phyloP scores from a whole-genome alignment of 345 rosid species.

The Camelina sativa region DNA sequence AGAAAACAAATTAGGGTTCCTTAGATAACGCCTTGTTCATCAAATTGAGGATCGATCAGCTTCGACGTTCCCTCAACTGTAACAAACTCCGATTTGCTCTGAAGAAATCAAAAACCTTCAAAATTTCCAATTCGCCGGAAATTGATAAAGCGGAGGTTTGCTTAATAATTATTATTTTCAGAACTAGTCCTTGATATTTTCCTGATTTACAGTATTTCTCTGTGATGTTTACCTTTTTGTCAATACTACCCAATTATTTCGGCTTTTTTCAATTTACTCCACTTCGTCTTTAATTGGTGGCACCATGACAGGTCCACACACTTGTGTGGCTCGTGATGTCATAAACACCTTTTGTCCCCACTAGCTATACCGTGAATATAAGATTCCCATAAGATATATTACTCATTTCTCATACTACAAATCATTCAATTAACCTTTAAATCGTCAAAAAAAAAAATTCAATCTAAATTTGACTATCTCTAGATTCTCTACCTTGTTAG shows the following conservation, averaged over 20 bases:
- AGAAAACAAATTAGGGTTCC: slow-evolving; percentile 21
- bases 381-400: not conserved
- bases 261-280: not conserved
- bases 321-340: slow-evolving; percentile 39
- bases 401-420: not conserved
- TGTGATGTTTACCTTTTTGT: not conserved
- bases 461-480: not conserved
- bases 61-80: not conserved
- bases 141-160: not conserved
- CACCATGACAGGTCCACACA: slow-evolving; percentile 11
- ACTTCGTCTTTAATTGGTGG: not conserved
- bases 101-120: slow-evolving; percentile 9
- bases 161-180: not conserved
- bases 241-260: not conserved
- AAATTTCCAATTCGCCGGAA: slow-evolving; percentile 15
- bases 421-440: not conserved
- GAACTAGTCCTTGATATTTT: not conserved
- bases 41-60: slow-evolving; percentile 20
- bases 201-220: not conserved
- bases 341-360: slow-evolving; percentile 26
- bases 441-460: not conserved
- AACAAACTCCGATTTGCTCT: slow-evolving; percentile 6
- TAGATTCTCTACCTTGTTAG: not conserved
- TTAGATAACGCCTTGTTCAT: slow-evolving; percentile 11
- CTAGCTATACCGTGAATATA: slow-evolving; percentile 8